Evolutionary conservation across 208 protist species (phyloP).

Genomic region (Wallacemonas sp.): DNA sequence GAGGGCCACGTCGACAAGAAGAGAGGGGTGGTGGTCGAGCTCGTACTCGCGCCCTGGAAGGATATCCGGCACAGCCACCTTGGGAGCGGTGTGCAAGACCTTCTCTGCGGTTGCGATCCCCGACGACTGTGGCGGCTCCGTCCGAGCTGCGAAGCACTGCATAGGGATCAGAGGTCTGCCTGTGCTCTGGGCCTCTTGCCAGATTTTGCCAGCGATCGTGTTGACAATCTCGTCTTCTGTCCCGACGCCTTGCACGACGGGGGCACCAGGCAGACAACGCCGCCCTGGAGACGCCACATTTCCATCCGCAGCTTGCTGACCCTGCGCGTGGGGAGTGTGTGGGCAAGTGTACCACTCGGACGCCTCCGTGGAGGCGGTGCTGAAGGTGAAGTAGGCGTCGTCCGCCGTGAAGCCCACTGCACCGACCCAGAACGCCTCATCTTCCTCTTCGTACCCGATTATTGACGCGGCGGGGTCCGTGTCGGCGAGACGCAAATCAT

Average conservation of each 20-base stretch:
- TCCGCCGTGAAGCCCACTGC: conserved; percentile 49
- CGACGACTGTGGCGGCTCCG: no score
- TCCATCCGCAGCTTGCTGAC: no score
- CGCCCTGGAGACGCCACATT: no score
- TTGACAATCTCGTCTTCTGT: not conserved
- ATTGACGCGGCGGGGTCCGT: conserved; percentile 20
- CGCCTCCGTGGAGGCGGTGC: conserved; percentile 39
- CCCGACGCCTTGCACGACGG: not conserved
- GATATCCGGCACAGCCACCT: no score
- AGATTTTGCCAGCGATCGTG: not conserved
- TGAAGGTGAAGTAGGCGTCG: conserved; percentile 48
- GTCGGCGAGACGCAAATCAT: conserved; percentile 40
- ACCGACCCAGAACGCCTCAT: conserved; percentile 65
- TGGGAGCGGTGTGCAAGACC: no score
- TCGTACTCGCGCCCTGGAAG: conserved; percentile 46
- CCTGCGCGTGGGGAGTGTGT: not conserved
- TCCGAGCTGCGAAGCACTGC: not conserved
- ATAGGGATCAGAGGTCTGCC: not conserved
- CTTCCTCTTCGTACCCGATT: conserved; percentile 61
- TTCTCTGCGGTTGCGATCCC: no score
- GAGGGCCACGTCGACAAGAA: conserved; percentile 26
- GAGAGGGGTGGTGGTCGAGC: conserved; percentile 54
- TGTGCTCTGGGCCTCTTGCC: conserved; percentile 8
- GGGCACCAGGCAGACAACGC: not conserved
- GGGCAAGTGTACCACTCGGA: conserved; percentile 52